Evolutionary conservation across 2,329 filamentous ascomycete species (phyloP), one percentile per base, ranked within the genome.

Genomic region (Phialophora chinensis): DNA sequence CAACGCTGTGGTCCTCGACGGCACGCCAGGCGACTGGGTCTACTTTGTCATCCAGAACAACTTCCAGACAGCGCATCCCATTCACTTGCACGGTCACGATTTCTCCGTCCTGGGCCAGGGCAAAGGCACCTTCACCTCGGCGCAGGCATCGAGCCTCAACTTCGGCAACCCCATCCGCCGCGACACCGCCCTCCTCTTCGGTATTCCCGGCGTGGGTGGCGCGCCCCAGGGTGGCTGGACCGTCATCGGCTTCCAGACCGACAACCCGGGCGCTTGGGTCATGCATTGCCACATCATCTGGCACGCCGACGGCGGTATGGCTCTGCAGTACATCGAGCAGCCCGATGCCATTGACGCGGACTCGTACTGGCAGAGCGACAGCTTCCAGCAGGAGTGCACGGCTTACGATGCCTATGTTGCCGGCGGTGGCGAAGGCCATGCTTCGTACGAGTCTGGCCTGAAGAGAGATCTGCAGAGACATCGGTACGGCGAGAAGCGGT

Each of bases 201-300:
- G 89, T 0, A 82, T 86, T 35, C 56, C 60, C 35, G 59, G 42
- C 35, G 60, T 59, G 1, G n/a, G 35, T 10, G 57, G 65, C 8
- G 66, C 63, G 31, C 53, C 74, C 5, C 65, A 66, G 8, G 66
- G 90, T 0, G 69, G 91, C 0, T 87, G 90, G 75, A 84, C 90
- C 27, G 86, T 92, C 11, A 74, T 94, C 11, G 74, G 81, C 0
- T 83, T 84, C 68, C 71, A 77, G 25, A 77, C 78, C 17, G 76
- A 81, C 63, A 81, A 81, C 65, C 79, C 79, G 1, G 79, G 86
- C 44, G 81, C 90, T 25, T 91, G 88, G 88, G 77, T 90, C 3
- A 91, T 93, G 79, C 91, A 93, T 78, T 93, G 91, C 77, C 91
- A 94, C 75, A 89, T 93, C 61, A 90, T 91, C 74, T 94, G 90